Evolutionary conservation across 805 yeast species (phyloP), one percentile per base, ranked within the genome.

Genomic region (Suhomyces sp.): DNA sequence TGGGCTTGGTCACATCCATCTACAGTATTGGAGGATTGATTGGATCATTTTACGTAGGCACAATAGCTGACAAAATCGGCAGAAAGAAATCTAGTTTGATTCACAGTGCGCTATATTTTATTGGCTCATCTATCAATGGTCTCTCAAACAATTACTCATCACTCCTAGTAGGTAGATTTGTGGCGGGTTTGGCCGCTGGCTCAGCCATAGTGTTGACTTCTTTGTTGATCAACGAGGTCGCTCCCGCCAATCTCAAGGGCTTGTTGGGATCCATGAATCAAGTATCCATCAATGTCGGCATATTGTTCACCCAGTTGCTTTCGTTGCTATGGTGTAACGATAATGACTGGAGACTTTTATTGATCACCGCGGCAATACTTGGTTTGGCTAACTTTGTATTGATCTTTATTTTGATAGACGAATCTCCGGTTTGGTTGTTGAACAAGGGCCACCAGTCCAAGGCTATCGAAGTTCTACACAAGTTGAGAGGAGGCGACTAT

Each of bases 171-270:
- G 97, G 97, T 0, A 77, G 99, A 53, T 77, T 90, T 50, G 59
- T 89, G 4, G 81, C 89, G 17, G 99, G 99, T 0, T 46, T 90
- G 2, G 96, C 88, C 1, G 96, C 97, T 6, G 99, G 99, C 3
- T 76, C 85, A 10, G 86, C 93, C 1, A 79, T 94, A 52, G 98
- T 94, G 3, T 83, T 88, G 15, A 86, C 91, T 0, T 96, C 98
- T 0, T 67, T 94, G 54, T 85, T 83, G 58, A 82, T 94, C 60
- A 86, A 84, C 63, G 96, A 91, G 68, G 78, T 91, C 9, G 75
- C 94, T 6, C 97, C 97, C 0, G 67, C 76, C 1, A 73, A 73
- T 3, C 69, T 80, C 54, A 81, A 86, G 46, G 98, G 98, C 0
- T 69, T 85, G 13, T 75, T 94, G 51, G 99, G 99, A 0, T 81